Conservation (phyloP, 495 filamentous ascomycete species). For the Opeltia flavorubescens region DNA sequence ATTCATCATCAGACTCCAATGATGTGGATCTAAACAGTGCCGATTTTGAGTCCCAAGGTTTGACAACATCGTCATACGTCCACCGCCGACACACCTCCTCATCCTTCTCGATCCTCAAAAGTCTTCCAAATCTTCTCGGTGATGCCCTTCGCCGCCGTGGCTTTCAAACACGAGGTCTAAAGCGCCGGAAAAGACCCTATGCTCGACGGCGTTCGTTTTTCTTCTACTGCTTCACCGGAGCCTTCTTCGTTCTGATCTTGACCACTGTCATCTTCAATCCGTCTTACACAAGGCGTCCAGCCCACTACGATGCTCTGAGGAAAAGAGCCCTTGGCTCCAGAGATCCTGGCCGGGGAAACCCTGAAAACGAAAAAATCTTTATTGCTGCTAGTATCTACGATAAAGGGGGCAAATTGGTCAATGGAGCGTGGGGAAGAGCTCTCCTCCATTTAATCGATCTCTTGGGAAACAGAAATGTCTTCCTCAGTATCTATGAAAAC, state of each 20-base stretch:
- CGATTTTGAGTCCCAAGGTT: constrained; percentile 34
- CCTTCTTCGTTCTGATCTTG: constrained; percentile 45
- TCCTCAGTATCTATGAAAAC: constrained; percentile 53
- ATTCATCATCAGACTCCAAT: constrained; percentile 31
- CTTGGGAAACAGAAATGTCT: constrained; percentile 37
- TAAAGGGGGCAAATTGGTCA: constrained; percentile 37
- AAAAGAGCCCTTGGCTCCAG: constrained; percentile 22
- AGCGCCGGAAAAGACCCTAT: constrained; percentile 19
- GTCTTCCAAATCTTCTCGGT: constrained; percentile 7
- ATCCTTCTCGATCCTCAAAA: constrained; percentile 18
- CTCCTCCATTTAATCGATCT: constrained; percentile 49
- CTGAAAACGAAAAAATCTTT: constrained; percentile 52
- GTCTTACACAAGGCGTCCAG: constrained; percentile 42
- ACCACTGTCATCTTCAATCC: constrained; percentile 40
- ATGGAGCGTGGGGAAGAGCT: constrained; percentile 51
- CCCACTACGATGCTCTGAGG: constrained; percentile 33
- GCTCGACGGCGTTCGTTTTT: constrained; percentile 53
- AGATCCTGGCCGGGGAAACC: constrained; percentile 44
- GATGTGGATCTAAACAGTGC: constrained; percentile 35
- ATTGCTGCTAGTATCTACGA: constrained; percentile 67
- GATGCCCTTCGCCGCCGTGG: neutral
- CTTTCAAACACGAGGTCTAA: neutral
- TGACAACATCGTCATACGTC: constrained; percentile 17
- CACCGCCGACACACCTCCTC: constrained; percentile 17
- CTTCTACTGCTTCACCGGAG: constrained; percentile 45